phyloP scores from a whole-genome alignment of 2,329 filamentous ascomycete genomes.

The Sclerotinia spermophila region DNA sequence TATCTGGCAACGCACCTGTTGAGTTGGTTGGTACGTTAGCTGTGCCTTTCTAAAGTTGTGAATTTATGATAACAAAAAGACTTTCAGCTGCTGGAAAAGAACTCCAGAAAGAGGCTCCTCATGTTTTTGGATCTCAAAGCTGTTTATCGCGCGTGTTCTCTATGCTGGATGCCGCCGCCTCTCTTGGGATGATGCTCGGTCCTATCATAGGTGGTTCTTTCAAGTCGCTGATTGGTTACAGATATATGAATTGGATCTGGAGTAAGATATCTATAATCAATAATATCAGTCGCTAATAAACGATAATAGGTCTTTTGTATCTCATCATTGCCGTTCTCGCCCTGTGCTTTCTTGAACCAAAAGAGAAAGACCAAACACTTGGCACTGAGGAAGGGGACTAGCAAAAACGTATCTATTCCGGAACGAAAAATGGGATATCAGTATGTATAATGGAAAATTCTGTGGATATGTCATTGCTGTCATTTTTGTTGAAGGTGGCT shows the following conservation, averaged over 20 bases:
- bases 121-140: not conserved
- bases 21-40: not conserved
- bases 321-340: not conserved
- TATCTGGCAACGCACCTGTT: not conserved
- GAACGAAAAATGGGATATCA: not conserved
- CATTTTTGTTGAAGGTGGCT: not conserved
- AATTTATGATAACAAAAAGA: not conserved
- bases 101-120: not conserved
- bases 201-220: not conserved
- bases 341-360: not conserved
- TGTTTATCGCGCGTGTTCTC: not conserved
- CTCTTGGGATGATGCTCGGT: not conserved
- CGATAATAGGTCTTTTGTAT: not conserved
- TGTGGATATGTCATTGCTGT: not conserved
- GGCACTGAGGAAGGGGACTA: not conserved
- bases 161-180: not conserved
- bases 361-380: not conserved
- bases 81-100: not conserved
- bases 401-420: not conserved
- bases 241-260: slow-evolving; percentile 2
- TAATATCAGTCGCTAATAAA: not conserved
- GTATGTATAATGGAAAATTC: not conserved
- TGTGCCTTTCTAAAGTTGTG: not conserved
- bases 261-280: not conserved
- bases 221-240: not conserved